A percentile compares a stretch with the other conserved stretches of the same genome.
Evolutionary conservation across 148 eudicot genomes (phyloP).

Genomic region (Nepenthes gracilis): DNA sequence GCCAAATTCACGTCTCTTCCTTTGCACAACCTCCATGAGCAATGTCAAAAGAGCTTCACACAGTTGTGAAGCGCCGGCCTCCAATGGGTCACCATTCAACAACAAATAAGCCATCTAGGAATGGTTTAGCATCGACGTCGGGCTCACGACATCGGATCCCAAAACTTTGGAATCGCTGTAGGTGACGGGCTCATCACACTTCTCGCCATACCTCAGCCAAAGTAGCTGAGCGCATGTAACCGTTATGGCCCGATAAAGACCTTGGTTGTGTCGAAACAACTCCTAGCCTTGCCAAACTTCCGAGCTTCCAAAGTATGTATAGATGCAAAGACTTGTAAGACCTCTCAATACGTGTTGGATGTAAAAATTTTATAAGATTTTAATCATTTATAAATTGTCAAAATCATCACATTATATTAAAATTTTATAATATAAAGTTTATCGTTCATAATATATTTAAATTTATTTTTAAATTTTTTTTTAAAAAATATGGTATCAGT

Average conservation of each 20-base stretch:
- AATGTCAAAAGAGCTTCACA: constrained; percentile 84
- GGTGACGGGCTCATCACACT: constrained; percentile 91
- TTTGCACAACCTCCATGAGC: constrained; percentile 66
- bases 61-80: constrained; percentile 76
- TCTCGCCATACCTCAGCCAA: constrained; percentile 69
- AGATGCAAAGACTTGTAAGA: too few species aligned
- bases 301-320: too few species aligned
- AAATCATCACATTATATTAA: too few species aligned
- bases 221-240: constrained; percentile 95
- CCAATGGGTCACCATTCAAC: constrained; percentile 51
- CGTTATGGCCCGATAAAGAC: constrained; percentile 92
- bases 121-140: constrained; percentile 71
- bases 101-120: constrained; percentile 97
- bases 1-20: constrained; percentile 32
- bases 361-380: too few species aligned
- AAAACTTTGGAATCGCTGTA: constrained; percentile 92
- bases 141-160: constrained; percentile 84
- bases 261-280: too few species aligned
- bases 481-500: too few species aligned
- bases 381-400: too few species aligned
- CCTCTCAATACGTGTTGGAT: too few species aligned
- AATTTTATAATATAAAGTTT: too few species aligned
- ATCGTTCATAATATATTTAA: too few species aligned
- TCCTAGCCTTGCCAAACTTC: too few species aligned
- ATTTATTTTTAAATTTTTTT: too few species aligned